These are phyloP conservation scores for Rhodotorula babjevae DNA, from an alignment of 768 basidiomycete species.

Conservation along the genomic window DNA sequence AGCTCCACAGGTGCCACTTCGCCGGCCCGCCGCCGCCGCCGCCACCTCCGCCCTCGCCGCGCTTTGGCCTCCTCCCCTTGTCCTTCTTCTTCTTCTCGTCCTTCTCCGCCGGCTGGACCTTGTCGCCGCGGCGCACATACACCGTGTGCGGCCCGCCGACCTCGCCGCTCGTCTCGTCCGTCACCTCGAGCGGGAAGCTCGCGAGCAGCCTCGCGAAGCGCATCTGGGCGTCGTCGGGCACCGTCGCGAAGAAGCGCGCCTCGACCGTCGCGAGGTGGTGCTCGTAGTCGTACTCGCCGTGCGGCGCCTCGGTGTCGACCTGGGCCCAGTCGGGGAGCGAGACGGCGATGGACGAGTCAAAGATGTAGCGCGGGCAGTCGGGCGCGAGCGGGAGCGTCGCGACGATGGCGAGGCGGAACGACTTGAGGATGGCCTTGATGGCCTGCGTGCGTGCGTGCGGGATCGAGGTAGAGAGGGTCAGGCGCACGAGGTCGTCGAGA, in stretches of 20 bases:
- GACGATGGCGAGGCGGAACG: background rate
- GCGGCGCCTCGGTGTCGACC: background rate
- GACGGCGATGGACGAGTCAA: background rate
- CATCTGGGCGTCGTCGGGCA: background rate
- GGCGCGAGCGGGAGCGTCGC: background rate
- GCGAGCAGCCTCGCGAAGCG: background rate
- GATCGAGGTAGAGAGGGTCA: no score
- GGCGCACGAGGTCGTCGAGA: no score
- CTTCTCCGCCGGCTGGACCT: no score
- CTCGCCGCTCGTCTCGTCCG: background rate
- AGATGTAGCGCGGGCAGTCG: background rate
- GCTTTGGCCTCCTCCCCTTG: no score
- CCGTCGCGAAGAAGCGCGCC: background rate
- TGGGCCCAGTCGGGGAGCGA: background rate
- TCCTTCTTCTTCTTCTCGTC: no score
- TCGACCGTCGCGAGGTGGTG: background rate
- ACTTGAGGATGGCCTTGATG: background rate
- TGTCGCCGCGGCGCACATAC: no score
- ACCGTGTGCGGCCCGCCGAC: no score
- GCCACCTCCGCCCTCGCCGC: no score
- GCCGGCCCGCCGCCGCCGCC: no score
- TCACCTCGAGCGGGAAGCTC: background rate
- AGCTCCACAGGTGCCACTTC: no score
- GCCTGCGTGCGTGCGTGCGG: background rate
- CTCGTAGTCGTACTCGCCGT: background rate